Base-by-base conservation (phyloP, 1,139 yeast genomes). In the Saccharomyces hybrid region DNA sequence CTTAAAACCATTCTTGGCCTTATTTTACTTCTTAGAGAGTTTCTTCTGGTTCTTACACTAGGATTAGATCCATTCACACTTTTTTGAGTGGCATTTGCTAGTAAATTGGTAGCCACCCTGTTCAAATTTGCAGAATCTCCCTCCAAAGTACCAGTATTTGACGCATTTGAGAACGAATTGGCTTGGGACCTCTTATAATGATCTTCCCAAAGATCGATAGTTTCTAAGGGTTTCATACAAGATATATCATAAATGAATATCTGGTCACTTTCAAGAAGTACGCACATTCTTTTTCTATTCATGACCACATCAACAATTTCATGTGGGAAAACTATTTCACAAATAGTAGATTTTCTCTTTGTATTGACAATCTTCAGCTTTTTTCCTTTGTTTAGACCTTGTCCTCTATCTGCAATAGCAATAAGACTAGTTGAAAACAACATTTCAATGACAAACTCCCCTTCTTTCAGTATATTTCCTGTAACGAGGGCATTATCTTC, bases 191-290 rank as follows among this genome's bases (percentile, higher is more conserved):
- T 54, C 26, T 58, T 59, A 16, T 55, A 55, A 31, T 57, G 56
- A 38, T 64, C 66, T 50, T 60, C 68, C 62, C 64, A 58, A 7
- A 67, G 59, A 47, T 67, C 88, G 52, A 86, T 76, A 0, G 86
- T 82, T 64, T 84, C 86, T 32, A 85, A 66, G 27, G 85, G 73
- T 59, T 85, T 77, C 74, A 86, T 84, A 62, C 87, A 84, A 59
- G 86, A 82, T 59, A 86, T 79, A 66, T 86, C 93, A 66, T 86
- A 86, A 27, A 86, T 76, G 63, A 81, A 84, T 9, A 86, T 79
- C 59, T 85, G 86, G 51, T 85, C 88, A 52, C 62, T 67, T 57
- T 81, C 79, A 51, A 86, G 69, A 13, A 83, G 73, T 23, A 85
- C 87, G 50, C 85, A 75, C 58, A 86, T 70, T 51, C 91, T 68